Conservation (phyloP, 345 rosid genomes). For the Pelargonium nanum region DNA sequence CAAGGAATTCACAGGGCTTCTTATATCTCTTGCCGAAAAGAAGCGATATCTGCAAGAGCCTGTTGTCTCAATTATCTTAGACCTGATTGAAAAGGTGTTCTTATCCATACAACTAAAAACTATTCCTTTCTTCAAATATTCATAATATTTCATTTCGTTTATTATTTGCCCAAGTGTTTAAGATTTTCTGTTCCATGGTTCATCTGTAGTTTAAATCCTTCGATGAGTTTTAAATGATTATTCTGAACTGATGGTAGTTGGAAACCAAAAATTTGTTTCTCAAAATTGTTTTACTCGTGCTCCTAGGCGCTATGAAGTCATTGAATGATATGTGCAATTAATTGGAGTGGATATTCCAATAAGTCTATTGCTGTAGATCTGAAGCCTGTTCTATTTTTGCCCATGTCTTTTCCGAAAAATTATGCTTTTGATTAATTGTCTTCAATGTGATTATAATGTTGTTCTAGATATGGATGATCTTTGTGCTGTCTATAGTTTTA, state of each 20-base stretch:
- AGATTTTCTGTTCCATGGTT: background rate
- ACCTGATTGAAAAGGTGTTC: slow-evolving; percentile 61
- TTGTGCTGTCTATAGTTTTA: too few species aligned
- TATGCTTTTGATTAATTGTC: background rate
- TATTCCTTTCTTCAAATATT: too few species aligned
- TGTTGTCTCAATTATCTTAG: slow-evolving; percentile 56
- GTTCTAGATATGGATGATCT: too few species aligned
- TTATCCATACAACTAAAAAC: slow-evolving; percentile 1
- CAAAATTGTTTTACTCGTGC: background rate
- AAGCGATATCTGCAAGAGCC: slow-evolving; percentile 92
- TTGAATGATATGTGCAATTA: too few species aligned
- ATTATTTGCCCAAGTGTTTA: background rate
- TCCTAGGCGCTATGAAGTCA: background rate
- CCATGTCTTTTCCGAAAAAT: background rate
- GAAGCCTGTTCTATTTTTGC: background rate
- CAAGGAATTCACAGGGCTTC: slow-evolving; percentile 49
- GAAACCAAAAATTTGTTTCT: background rate
- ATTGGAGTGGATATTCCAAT: too few species aligned
- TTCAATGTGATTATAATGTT: too few species aligned
- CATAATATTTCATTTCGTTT: background rate
- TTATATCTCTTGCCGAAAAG: slow-evolving; percentile 62
- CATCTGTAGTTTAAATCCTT: background rate
- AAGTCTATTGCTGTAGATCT: too few species aligned
- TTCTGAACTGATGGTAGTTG: background rate
- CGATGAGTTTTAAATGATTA: background rate